These are phyloP conservation scores for Solanum piurae DNA, from an alignment of 257 asterid species.

Conservation along the genomic window DNA sequence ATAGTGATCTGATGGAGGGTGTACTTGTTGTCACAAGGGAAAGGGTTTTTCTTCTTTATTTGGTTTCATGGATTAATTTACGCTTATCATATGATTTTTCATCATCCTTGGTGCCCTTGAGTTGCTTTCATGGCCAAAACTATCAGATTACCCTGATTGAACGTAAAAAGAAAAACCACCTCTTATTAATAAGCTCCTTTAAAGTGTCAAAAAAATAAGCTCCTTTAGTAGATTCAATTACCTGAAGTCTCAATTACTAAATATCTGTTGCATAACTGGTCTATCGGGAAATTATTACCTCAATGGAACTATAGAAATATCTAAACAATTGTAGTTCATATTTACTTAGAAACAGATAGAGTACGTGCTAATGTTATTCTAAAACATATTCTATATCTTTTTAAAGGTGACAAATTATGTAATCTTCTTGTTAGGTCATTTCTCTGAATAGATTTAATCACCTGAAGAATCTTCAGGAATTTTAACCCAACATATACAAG, in stretches of 20 bases:
- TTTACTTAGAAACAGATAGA: neutral
- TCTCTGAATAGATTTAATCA: neutral
- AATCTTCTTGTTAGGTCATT: neutral
- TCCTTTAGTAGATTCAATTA: neutral
- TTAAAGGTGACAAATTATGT: neutral
- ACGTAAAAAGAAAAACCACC: neutral
- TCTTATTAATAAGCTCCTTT: neutral
- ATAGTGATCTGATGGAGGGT: conserved; percentile 85
- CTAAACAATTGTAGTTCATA: neutral
- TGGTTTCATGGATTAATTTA: neutral
- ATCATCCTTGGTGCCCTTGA: neutral
- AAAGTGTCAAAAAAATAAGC: neutral
- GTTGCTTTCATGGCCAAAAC: neutral
- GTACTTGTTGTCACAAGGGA: conserved; percentile 71
- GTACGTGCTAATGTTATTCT: neutral
- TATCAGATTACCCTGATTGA: neutral
- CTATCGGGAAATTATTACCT: neutral
- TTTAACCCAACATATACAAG: neutral
- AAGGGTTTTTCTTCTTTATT: conserved; percentile 28
- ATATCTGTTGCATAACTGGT: neutral
- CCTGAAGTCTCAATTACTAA: neutral
- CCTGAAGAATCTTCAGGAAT: neutral
- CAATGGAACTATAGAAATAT: neutral
- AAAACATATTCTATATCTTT: neutral
- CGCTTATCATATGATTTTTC: neutral